Conservation (phyloP, 1,139 yeast genomes). For the Hyphopichia wangnamkhiaoensis region DNA sequence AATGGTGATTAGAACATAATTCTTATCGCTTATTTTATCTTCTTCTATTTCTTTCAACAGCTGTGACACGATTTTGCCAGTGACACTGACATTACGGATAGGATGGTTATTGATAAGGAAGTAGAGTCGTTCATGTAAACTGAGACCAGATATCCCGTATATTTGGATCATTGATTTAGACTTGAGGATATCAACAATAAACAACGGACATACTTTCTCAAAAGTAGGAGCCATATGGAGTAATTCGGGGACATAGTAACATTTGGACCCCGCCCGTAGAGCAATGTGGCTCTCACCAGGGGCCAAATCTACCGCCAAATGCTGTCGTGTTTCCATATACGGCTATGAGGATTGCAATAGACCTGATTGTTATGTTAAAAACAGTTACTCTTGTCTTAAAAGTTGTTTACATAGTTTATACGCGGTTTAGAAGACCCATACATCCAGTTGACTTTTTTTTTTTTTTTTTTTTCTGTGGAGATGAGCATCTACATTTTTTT, state of each 20-base stretch:
- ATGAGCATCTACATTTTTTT: too few species aligned
- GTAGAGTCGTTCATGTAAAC: constrained; percentile 12
- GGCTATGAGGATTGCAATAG: too few species aligned
- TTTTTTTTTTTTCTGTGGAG: too few species aligned
- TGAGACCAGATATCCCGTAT: constrained; percentile 22
- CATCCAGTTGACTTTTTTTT: too few species aligned
- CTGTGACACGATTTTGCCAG: constrained; percentile 27
- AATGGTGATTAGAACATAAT: constrained; percentile 12
- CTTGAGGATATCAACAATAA: constrained; percentile 25
- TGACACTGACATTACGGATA: constrained; percentile 21
- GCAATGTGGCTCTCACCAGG: constrained; percentile 33
- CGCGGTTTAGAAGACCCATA: too few species aligned
- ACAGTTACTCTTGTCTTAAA: too few species aligned
- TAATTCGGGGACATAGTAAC: constrained; percentile 32
- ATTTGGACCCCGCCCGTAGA: constrained; percentile 18
- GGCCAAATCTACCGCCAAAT: constrained; percentile 22
- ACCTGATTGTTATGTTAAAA: too few species aligned
- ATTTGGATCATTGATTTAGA: constrained; percentile 17
- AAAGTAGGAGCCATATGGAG: constrained; percentile 34
- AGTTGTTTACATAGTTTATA: too few species aligned
- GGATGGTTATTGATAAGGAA: constrained; percentile 39
- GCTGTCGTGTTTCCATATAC: too few species aligned
- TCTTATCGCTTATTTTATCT: neutral
- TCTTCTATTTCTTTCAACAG: neutral
- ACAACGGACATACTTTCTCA: constrained; percentile 24